Conservation (phyloP, 805 yeast species). For the Naumovozyma castellii region DNA sequence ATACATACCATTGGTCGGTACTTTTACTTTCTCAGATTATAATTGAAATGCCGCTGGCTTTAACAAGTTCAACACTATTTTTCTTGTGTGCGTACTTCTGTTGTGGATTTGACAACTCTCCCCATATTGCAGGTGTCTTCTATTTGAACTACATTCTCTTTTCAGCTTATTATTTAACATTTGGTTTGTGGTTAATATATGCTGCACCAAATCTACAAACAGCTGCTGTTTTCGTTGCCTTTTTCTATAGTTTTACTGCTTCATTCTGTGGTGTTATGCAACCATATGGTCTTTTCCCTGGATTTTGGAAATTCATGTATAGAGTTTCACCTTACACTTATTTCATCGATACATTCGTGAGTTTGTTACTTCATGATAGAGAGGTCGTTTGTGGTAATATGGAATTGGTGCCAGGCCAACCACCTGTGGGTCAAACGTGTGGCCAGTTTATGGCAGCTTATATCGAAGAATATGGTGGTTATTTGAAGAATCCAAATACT, state of each 20-base stretch:
- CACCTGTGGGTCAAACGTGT: conserved; percentile 56
- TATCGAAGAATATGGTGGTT: conserved; percentile 41
- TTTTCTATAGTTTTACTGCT: conserved; percentile 28
- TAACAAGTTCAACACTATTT: conserved; percentile 40
- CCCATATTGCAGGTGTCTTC: conserved; percentile 42
- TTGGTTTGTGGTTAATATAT: conserved; percentile 43
- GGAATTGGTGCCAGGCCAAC: conserved; percentile 43
- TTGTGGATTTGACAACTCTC: conserved; percentile 33
- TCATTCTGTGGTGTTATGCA: conserved; percentile 33
- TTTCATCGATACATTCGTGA: conserved; percentile 44
- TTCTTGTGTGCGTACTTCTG: conserved; percentile 48
- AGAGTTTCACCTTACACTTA: conserved; percentile 56
- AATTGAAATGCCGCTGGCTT: conserved; percentile 54
- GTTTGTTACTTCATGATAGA: conserved; percentile 40
- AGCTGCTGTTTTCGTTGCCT: conserved; percentile 52
- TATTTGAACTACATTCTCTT: conserved; percentile 36
- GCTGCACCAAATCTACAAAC: conserved; percentile 61
- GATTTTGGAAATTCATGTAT: conserved; percentile 70
- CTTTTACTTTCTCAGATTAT: conserved; percentile 45
- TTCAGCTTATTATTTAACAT: conserved; percentile 36
- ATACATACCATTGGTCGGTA: conserved; percentile 65
- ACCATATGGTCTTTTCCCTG: conserved; percentile 43
- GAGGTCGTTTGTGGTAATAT: conserved; percentile 38
- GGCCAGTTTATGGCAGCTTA: conserved; percentile 40
- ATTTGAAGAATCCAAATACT: conserved; percentile 41